Evolutionary conservation across 805 yeast genomes (phyloP), one percentile per base, ranked within the genome.

Genomic region (Candida piceae): DNA sequence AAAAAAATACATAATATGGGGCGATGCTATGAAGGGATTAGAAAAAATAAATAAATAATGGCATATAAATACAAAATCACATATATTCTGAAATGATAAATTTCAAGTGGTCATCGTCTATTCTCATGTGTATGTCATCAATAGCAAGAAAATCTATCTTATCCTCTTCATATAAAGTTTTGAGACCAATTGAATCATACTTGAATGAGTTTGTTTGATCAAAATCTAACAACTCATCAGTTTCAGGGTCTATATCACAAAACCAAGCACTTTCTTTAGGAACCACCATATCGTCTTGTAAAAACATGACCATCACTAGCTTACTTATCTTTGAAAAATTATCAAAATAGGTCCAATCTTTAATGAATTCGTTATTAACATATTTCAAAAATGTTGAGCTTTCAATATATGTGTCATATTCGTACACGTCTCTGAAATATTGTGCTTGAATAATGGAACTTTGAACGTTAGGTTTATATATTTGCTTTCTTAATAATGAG

Each of bases 211-310:
- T 58, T 0, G 89, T 72, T 24, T 72, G 55, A 11, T 67, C 57
- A 32, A 80, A 69, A 0, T 72, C 67, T 4, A 76, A 58, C 0
- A 63, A 32, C 0, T 53, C 48, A 0, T 76, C 79, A 0, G 72
- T 57, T 3, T 44, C 48, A 5, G 61, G 52, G 42, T 78, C 76
- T 5, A 58, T 41, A 48, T 82, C 88, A 34, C 59, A 69, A 50
- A 82, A 80, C 75, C 77, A 75, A 1, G 89, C 79, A 36, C 81
- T 74, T 39, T 82, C 83, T 49, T 74, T 78, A 1, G 95, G 95
- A 5, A 78, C 78, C 6, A 84, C 60, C 2, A 83, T 81, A n/a
- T 70, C 70, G 54, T 84, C 95, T 41, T 73, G 58, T 2, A 60
- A 58, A 47, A 85, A 84, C 57, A 64, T 56, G 2, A 81, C 62